Base-by-base conservation (phyloP, 768 basidiomycete species). In the Agaricus subrufescens region DNA sequence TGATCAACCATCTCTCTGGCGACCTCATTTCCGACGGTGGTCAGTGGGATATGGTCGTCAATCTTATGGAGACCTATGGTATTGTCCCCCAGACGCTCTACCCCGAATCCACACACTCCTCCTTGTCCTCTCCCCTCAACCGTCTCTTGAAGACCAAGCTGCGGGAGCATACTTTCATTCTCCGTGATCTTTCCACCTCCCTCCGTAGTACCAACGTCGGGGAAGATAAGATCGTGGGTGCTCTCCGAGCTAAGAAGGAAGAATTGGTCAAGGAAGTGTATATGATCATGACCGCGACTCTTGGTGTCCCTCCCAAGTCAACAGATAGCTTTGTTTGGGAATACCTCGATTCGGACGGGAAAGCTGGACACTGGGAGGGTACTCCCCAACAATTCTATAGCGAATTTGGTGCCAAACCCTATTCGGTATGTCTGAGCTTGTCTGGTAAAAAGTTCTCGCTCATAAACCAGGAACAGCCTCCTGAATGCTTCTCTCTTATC, bases 11-110 rank as follows among this genome's bases (percentile, higher is more conserved):
- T 73, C 81, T 98, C 46, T 80, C 89, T 8, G 65, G 70, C 6
- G 88, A 87, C 58, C 90, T 91, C 44, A 85, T 96, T 66, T 86
- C 83, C 62, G 94, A 97, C 66, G 94, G 94, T 49, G 95, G 94
- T 7, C 94, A 96, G 68, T 95, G 89, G 87, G 95, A 98, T 65
- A 98, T 96, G 94, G 85, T 73, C 5, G 77, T 81, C 62, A 83
- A 75, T 60, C 70, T 78, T 58, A 64, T 77, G 46, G 73, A 78
- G 77, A 87, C 77, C 44, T 97, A 96, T 65, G 96, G 96, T 46
- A 73, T 95, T 40, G 83, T 98, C 19, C 96, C 96, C 2, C 90
- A 93, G 65, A 57, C 83, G 0, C 52, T 91, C 38, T 94, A 85
- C 69, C 92, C 94, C 23, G 91, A 98, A 70, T 90, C 91, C 0